Evolutionary conservation across 2,329 filamentous ascomycete species (phyloP).

Genomic region (Epichloe elymi): DNA sequence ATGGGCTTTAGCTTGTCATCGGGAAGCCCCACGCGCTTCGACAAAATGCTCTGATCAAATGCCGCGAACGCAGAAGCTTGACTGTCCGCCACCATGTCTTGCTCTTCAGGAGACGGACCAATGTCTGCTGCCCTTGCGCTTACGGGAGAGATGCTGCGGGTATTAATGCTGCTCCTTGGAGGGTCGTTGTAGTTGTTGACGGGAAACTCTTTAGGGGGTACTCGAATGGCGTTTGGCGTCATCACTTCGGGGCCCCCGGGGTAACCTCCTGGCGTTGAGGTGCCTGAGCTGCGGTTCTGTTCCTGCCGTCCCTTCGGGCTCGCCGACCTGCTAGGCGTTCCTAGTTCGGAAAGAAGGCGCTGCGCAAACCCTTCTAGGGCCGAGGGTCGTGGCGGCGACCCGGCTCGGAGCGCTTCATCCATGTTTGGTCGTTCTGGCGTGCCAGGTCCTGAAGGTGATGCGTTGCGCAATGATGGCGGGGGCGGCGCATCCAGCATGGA

Average conservation of each 20-base stretch:
- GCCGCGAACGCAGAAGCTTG: constrained; percentile 50
- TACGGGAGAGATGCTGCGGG: constrained; percentile 29
- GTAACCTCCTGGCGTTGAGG: constrained; percentile 16
- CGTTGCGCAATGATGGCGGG: constrained; percentile 11
- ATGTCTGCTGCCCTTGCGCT: constrained; percentile 16
- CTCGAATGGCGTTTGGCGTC: constrained; percentile 19
- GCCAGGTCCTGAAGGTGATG: constrained; percentile 18
- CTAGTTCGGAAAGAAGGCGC: constrained; percentile 46
- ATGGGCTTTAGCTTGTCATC: constrained; percentile 28
- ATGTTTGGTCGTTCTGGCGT: constrained; percentile 30
- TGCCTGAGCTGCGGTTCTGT: constrained; percentile 18
- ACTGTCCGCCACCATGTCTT: constrained; percentile 26
- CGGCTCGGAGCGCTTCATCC: constrained; percentile 30
- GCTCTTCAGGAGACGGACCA: constrained; percentile 16
- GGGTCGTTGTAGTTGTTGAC: constrained; percentile 24
- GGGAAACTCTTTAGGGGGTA: constrained; percentile 32
- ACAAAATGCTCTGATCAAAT: constrained; percentile 48
- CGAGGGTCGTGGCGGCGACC: constrained; percentile 40
- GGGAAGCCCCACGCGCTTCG: constrained; percentile 39
- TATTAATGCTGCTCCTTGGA: constrained; percentile 13
- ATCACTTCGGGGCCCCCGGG: constrained; percentile 10
- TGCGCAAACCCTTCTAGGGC: constrained; percentile 49
- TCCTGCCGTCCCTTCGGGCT: constrained; percentile 40
- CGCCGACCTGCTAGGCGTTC: constrained; percentile 36
- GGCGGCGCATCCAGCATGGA: constrained; percentile 26